Percentiles rank a stretch among this genome's conserved stretches.
Conservation (phyloP, 108 stramenopile genomes). For the Nitzschia sp. region DNA sequence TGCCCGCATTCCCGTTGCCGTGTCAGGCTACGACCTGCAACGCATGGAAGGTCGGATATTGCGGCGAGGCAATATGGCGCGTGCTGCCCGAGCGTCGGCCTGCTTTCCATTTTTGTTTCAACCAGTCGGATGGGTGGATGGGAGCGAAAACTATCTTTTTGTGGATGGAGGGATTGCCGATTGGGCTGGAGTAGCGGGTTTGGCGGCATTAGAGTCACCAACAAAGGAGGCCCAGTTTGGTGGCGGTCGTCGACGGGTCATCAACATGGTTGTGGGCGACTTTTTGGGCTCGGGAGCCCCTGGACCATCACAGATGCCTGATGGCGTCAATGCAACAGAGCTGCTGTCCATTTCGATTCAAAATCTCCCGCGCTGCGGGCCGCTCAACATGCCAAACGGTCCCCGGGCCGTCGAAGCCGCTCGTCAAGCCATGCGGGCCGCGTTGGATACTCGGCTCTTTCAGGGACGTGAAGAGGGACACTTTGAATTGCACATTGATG, state of each 20-base stretch:
- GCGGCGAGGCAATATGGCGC: conserved; percentile 67
- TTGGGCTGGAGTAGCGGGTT: conserved; percentile 55
- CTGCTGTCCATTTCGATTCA: conserved; percentile 65
- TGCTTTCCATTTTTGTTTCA: conserved; percentile 80
- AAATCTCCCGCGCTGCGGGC: conserved; percentile 70
- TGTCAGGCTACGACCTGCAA: conserved; percentile 71
- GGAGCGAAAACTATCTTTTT: conserved; percentile 23
- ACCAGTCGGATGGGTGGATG: conserved; percentile 66
- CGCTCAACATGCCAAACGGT: conserved; percentile 79
- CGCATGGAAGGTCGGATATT: conserved; percentile 51
- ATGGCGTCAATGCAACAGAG: conserved; percentile 37
- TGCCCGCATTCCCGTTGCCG: conserved; percentile 66
- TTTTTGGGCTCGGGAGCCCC: conserved; percentile 34
- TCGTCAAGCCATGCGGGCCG: conserved; percentile 44
- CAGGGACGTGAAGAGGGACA: conserved; percentile 57
- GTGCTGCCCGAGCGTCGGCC: conserved; percentile 76
- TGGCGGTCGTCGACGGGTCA: conserved; percentile 37
- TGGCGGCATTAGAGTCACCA: conserved; percentile 19
- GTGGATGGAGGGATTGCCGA: conserved; percentile 82
- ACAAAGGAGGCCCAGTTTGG: neutral
- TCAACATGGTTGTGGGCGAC: conserved; percentile 70
- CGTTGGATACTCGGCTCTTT: conserved; percentile 67
- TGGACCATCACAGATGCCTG: conserved; percentile 41
- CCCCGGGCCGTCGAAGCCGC: conserved; percentile 68
- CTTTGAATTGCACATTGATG: conserved; percentile 66